phyloP scores from a whole-genome alignment of 441 rosid species.

The Omphalea diandra region DNA sequence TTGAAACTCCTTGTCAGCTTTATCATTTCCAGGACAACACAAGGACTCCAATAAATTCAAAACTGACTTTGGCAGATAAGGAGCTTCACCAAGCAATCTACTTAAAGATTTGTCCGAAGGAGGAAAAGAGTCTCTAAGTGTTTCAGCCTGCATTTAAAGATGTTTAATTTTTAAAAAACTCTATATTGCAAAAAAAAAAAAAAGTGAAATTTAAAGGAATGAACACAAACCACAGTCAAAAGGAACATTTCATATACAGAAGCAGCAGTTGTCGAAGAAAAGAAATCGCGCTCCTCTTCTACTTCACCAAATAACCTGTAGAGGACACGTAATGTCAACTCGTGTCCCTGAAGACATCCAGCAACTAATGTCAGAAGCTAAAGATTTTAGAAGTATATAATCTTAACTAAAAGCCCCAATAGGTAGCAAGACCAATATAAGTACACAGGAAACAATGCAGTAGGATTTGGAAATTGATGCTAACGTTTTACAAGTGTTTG shows the following conservation, averaged over 20 bases:
- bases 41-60: conserved; percentile 74
- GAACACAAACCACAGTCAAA: conserved; percentile 69
- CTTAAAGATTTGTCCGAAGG: conserved; percentile 97
- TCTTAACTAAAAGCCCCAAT: conserved; percentile 1
- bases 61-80: conserved; percentile 85
- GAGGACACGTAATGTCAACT: conserved; percentile 96
- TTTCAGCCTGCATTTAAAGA: conserved; percentile 74
- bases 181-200: conserved; percentile 9
- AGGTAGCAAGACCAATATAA: conserved; percentile 16
- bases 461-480: not conserved
- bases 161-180: conserved; percentile 24
- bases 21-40: conserved; percentile 77
- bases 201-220: conserved; percentile 2
- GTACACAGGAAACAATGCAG: not conserved
- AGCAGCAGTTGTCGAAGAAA: conserved; percentile 90
- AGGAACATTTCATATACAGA: conserved; percentile 87
- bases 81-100: conserved; percentile 93
- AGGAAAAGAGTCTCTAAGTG: conserved; percentile 92
- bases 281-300: conserved; percentile 94
- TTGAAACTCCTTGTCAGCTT: conserved; percentile 64
- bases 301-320: conserved; percentile 94
- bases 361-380: conserved; percentile 39
- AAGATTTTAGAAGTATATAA: conserved; percentile 13
- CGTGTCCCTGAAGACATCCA: conserved; percentile 93
- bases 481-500: not conserved